Evolutionary conservation across 208 protist species (phyloP), one percentile per base, ranked within the genome.

Genomic region (Trypanosoma brucei): DNA sequence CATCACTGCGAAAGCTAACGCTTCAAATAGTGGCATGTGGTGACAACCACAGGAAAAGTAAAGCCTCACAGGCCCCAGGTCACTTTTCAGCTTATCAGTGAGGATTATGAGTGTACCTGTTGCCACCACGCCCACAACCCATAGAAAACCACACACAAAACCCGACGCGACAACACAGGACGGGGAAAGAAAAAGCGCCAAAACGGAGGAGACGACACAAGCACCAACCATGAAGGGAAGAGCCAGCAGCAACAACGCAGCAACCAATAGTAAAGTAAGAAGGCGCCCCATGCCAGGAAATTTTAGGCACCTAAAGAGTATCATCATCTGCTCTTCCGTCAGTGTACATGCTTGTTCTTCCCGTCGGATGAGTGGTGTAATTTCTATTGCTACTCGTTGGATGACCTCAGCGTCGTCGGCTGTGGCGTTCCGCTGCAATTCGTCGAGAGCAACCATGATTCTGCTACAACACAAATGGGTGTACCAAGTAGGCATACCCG

Each of bases 11-110:
- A 67, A 63, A 13, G 7, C 4, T 3, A 63, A n/a, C 3, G 55
- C 14, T 34, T 52, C 7, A 31, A 22, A 50, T 53, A 45, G 7
- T 34, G 59, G 55, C 34, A 67, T 57, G 45, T 62, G 13, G 14
- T 73, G 48, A 49, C 45, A 63, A 38, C 68, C 68, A 57, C 52
- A 61, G 46, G 46, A 63, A 4, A 67, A 51, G 54, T 67, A 67
- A 42, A 56, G 0, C 9, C 31, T 4, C 5, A 53, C 9, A 39
- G 55, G 60, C 33, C 30, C 35, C 5, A 33, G 36, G 3, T 36
- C 14, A 53, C 33, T 53, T 13, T 8, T 49, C 8, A 8, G 11
- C 33, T 33, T 7, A 37, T n/a, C 54, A n/a, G 8, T 46, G 6
- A 14, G 22, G 22, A 22, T 22, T 22, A 22, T 22, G 22, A 22